These are phyloP conservation scores for Furculomyces boomerangus DNA, from an alignment of 371 early-diverging fungal species.

Conservation along the genomic window DNA sequence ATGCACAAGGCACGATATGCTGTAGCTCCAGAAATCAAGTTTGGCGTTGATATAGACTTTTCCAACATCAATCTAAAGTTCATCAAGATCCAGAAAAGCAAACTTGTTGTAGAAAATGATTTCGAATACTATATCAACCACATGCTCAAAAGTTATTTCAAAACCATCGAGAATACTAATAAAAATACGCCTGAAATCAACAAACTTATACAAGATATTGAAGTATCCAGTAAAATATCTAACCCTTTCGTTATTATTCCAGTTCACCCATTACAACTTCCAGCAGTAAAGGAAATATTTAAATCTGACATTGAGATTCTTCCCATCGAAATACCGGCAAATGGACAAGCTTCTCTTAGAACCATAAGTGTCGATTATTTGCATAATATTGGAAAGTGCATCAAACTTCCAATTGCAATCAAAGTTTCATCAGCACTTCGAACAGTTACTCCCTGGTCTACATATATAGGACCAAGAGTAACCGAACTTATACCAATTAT, in stretches of 20 bases:
- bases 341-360: slow-evolving; percentile 44
- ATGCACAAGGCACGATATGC: slow-evolving; percentile 50
- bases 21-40: slow-evolving; percentile 31
- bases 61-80: slow-evolving; percentile 27
- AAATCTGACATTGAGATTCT: slow-evolving; percentile 24
- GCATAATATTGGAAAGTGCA: slow-evolving; percentile 8
- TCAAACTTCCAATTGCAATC: slow-evolving; percentile 46
- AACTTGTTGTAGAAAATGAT: slow-evolving; percentile 30
- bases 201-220: too few species aligned
- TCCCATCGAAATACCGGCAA: slow-evolving; percentile 24
- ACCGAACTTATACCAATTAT: slow-evolving; percentile 29
- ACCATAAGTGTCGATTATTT: slow-evolving; percentile 36
- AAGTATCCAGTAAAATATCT: too few species aligned
- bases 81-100: slow-evolving; percentile 28
- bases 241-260: slow-evolving; percentile 30
- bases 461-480: slow-evolving; percentile 43
- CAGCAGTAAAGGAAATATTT: slow-evolving; percentile 34
- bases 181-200: too few species aligned
- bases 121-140: slow-evolving; percentile 23
- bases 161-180: too few species aligned
- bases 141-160: slow-evolving; percentile 16
- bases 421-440: slow-evolving; percentile 53
- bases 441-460: slow-evolving; percentile 50
- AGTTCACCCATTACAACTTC: slow-evolving; percentile 44
- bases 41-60: slow-evolving; percentile 28